Percentiles rank a stretch among this genome's conserved stretches.
These are phyloP conservation scores for Tricholomella constricta DNA, from an alignment of 768 basidiomycete species.

Conservation along the genomic window DNA sequence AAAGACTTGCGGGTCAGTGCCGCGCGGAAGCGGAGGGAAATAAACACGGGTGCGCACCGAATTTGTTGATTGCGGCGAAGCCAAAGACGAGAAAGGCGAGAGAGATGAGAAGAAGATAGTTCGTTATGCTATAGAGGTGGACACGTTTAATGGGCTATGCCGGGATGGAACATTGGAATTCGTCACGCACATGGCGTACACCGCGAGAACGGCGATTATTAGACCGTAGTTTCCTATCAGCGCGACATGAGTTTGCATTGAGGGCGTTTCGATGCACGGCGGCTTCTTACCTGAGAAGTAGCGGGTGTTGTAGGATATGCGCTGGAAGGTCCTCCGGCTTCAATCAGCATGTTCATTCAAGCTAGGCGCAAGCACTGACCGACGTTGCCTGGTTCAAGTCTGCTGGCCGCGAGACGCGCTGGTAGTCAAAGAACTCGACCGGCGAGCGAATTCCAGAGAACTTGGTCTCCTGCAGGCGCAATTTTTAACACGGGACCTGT, in stretches of 20 bases:
- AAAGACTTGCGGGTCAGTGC: not conserved
- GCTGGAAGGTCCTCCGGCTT: constrained; percentile 40
- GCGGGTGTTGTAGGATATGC: constrained; percentile 93
- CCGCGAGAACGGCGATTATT: constrained; percentile 73
- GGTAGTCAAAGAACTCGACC: constrained; percentile 80
- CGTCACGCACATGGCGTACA: constrained; percentile 74
- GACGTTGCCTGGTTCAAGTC: constrained; percentile 80
- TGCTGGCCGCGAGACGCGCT: constrained; percentile 81
- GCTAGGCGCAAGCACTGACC: constrained; percentile 42
- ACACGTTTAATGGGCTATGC: not conserved
- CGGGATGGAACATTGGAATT: not conserved
- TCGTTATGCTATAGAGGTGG: constrained; percentile 62
- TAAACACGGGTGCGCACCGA: constrained; percentile 54
- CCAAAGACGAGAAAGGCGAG: constrained; percentile 90
- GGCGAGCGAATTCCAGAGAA: constrained; percentile 74
- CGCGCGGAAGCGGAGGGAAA: not conserved
- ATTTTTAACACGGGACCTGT: not conserved
- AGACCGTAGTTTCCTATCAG: constrained; percentile 81
- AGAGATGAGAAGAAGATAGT: constrained; percentile 79
- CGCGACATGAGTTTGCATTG: constrained; percentile 8
- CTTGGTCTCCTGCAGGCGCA: constrained; percentile 63
- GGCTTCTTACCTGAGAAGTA: constrained; percentile 70
- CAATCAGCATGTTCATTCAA: not conserved
- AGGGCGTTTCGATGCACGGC: not conserved
- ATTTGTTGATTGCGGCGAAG: constrained; percentile 86